Base-by-base conservation (phyloP, 306 rosid species). In the Vigna nakashimae region DNA sequence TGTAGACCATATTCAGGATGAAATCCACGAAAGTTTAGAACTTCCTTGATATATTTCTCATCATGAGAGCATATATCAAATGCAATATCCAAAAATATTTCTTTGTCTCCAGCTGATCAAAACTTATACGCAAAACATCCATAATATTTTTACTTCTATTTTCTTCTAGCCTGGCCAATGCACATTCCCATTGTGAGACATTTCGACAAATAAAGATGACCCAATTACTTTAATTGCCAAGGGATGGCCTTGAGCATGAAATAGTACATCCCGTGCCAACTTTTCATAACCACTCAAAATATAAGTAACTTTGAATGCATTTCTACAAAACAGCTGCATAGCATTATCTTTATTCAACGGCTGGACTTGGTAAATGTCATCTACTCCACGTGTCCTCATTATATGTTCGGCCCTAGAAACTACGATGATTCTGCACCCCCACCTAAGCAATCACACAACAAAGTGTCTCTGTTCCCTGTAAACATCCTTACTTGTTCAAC, bases 21-120 rank as follows among this genome's bases (percentile, higher is more conserved):
- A 72, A 55, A 55, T 3, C 76, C 40, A 22, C 52, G 24, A 20
- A 11, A 4, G 0, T 51, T 6, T 32, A 70, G 7, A 32, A 34
- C 0, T 32, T 30, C 1, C 14, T 10, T 30, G 10, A 0, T 0
- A 0, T 6, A 0, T 7, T 5, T 16, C 12, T 0, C 0, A 0
- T 2, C 3, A 9, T 3, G 1, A 1, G 0, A 0, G 0, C 1
- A 16, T 4, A 2, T 48, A 49, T 6, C 1, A 26, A 59, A 74
- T 2, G 72, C 36, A 62, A 75, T 75, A 18, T 75, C 79, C 0
- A 75, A 5, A 50, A 75, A 62, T 34, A 63, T 62, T 14, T 75
- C 42, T 4, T 53, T 53, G 0, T 18, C 13, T 0, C 28, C 6
- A 53, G 0, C 6, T 18, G 13, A 53, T 53, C 59, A 18, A 18